Percentiles rank a stretch among this genome's conserved stretches.
Evolutionary conservation across 768 basidiomycete species (phyloP).

Genomic region (Trametes coccinea): DNA sequence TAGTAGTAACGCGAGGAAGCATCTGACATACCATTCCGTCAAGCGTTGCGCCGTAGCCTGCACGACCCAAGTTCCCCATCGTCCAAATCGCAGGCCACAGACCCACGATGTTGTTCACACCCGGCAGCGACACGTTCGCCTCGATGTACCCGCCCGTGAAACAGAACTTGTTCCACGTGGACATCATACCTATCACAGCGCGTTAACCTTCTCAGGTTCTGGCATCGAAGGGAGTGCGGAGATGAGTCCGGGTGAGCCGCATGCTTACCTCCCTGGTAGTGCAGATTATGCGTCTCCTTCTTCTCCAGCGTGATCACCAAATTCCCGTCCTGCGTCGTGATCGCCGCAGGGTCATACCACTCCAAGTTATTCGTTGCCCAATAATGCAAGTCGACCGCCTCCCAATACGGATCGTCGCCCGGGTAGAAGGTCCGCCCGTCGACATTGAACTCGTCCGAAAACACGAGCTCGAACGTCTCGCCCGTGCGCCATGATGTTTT

Average conservation of each 20-base stretch:
- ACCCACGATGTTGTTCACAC: slow-evolving; percentile 56
- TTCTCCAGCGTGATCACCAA: slow-evolving; percentile 73
- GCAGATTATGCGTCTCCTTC: slow-evolving; percentile 66
- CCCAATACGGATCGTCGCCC: slow-evolving; percentile 88
- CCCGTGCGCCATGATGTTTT: slow-evolving; percentile 54
- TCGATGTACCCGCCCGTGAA: slow-evolving; percentile 87
- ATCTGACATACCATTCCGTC: slow-evolving; percentile 68
- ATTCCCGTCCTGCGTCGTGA: slow-evolving; percentile 71
- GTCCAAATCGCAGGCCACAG: slow-evolving; percentile 84
- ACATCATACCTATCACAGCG: slow-evolving; percentile 44
- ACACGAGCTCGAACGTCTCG: slow-evolving; percentile 63
- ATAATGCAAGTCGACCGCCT: slow-evolving; percentile 79
- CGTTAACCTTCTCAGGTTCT: neutral
- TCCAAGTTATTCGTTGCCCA: slow-evolving; percentile 55
- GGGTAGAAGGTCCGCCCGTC: slow-evolving; percentile 82
- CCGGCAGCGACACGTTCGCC: slow-evolving; percentile 67
- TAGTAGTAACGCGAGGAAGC: neutral
- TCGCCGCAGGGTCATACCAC: slow-evolving; percentile 85
- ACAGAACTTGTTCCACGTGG: slow-evolving; percentile 89
- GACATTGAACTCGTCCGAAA: slow-evolving; percentile 86
- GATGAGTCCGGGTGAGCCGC: neutral
- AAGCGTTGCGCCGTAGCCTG: slow-evolving; percentile 83
- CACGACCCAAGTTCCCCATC: slow-evolving; percentile 83
- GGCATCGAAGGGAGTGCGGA: neutral
- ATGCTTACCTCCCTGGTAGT: slow-evolving; percentile 62